These are phyloP conservation scores for Apostasia shenzhenica DNA, from an alignment of 106 monocot genomes.

Conservation along the genomic window DNA sequence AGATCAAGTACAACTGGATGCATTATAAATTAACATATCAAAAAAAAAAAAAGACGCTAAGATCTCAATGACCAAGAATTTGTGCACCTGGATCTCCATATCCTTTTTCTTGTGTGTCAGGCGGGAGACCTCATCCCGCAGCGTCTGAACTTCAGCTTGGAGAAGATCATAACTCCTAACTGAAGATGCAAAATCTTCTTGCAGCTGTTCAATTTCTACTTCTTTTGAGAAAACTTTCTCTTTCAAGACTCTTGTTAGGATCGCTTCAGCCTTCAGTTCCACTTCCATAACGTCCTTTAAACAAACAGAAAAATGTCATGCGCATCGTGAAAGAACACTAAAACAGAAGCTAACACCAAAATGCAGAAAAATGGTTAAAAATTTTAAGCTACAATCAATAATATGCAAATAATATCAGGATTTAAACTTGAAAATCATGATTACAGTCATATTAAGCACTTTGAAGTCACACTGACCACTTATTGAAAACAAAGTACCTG, in stretches of 20 bases:
- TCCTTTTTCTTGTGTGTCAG: conserved; percentile 55
- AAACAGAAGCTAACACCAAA: background rate
- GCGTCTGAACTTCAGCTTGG: conserved; percentile 42
- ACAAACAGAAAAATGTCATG: background rate
- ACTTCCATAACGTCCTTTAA: conserved; percentile 57
- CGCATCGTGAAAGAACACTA: too few relatives aligned
- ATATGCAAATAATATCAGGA: too few relatives aligned
- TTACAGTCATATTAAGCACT: too few relatives aligned
- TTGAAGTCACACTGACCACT: too few relatives aligned
- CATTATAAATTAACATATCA: too few relatives aligned
- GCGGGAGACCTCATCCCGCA: conserved; percentile 63
- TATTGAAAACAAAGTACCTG: too few relatives aligned
- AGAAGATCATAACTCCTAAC: conserved; percentile 34
- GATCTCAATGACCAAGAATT: background rate
- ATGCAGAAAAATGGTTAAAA: background rate
- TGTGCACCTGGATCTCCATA: conserved; percentile 61
- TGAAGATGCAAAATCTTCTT: conserved; percentile 59
- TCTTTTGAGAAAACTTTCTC: conserved; percentile 63
- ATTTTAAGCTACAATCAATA: too few relatives aligned
- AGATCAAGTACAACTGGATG: too few relatives aligned
- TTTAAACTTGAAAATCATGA: too few relatives aligned
- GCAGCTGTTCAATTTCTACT: conserved; percentile 55
- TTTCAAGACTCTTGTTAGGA: conserved; percentile 47
- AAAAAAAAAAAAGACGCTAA: too few relatives aligned
- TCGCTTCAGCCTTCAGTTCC: conserved; percentile 59